Evolutionary conservation across 495 filamentous ascomycete species (phyloP).

Genomic region (Aspergillus sparsus): DNA sequence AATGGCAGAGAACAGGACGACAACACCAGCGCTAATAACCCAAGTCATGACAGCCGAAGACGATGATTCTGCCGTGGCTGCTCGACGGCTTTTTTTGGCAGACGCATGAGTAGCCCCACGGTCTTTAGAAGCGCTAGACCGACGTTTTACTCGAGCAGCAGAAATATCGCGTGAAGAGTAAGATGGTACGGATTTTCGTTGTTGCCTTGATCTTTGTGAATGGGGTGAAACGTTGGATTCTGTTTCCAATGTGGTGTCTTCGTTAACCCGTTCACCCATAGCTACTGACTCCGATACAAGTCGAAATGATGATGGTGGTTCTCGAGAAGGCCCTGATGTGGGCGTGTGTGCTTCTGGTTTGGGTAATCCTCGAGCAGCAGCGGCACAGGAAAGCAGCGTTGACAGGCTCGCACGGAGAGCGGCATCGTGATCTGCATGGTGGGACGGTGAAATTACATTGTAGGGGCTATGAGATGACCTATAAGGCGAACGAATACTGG

Average conservation of each 20-base stretch:
- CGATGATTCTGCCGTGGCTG: constrained; percentile 33
- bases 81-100: constrained; percentile 57
- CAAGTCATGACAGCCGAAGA: constrained; percentile 68
- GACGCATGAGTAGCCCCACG: constrained; percentile 41
- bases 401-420: constrained; percentile 89
- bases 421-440: constrained; percentile 87
- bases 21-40: constrained; percentile 88
- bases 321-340: constrained; percentile 25
- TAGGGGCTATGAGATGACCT: constrained; percentile 50
- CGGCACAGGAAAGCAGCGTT: constrained; percentile 90
- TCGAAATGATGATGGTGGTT: constrained; percentile 44
- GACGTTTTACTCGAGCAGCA: constrained; percentile 49
- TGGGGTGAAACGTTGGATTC: constrained; percentile 28
- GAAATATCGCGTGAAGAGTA: constrained; percentile 18
- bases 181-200: constrained; percentile 30
- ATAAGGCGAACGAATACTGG: constrained; percentile 33
- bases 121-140: constrained; percentile 56
- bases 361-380: constrained; percentile 78
- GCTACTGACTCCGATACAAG: constrained; percentile 78
- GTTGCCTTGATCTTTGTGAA: constrained; percentile 23
- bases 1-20: constrained; percentile 86
- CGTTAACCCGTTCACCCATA: constrained; percentile 50
- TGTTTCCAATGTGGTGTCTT: constrained; percentile 22
- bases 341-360: constrained; percentile 55
- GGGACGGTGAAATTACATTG: constrained; percentile 70